phyloP scores from a whole-genome alignment of 164 flowering plant species.

The Litsea cubeba region DNA sequence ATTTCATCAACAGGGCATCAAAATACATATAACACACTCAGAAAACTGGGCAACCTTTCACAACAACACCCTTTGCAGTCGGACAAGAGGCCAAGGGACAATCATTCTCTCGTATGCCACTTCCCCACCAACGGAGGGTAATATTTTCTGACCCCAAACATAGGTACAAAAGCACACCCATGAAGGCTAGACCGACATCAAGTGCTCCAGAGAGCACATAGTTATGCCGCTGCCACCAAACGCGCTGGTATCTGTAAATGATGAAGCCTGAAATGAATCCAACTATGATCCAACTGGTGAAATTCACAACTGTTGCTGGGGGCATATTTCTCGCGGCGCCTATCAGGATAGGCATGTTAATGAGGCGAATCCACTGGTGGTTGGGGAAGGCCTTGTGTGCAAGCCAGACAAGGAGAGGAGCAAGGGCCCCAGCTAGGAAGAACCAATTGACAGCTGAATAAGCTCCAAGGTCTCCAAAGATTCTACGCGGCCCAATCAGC shows the following conservation, averaged over 20 bases:
- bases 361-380: conserved; percentile 69
- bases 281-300: conserved; percentile 54
- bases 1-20: neutral
- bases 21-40: neutral
- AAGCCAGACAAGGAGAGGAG: conserved; percentile 61
- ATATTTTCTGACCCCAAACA: conserved; percentile 48
- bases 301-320: conserved; percentile 76
- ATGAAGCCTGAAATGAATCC: conserved; percentile 69
- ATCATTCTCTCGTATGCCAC: conserved; percentile 54
- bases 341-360: conserved; percentile 70
- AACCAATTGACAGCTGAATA: conserved; percentile 66
- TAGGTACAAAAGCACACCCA: conserved; percentile 65
- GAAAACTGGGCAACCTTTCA: conserved; percentile 64
- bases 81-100: conserved; percentile 73
- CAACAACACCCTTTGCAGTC: conserved; percentile 57
- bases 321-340: conserved; percentile 66
- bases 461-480: conserved; percentile 64
- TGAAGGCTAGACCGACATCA: conserved; percentile 84
- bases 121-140: conserved; percentile 68
- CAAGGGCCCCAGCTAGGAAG: conserved; percentile 71
- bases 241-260: conserved; percentile 50
- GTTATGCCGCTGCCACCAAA: conserved; percentile 69
- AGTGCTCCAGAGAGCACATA: conserved; percentile 76
- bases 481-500: conserved; percentile 66
- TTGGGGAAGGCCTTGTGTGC: conserved; percentile 58